These are phyloP conservation scores for Ceratorhiza oryzae-sativae DNA, from an alignment of 1,284 basidiomycete species.

Conservation along the genomic window DNA sequence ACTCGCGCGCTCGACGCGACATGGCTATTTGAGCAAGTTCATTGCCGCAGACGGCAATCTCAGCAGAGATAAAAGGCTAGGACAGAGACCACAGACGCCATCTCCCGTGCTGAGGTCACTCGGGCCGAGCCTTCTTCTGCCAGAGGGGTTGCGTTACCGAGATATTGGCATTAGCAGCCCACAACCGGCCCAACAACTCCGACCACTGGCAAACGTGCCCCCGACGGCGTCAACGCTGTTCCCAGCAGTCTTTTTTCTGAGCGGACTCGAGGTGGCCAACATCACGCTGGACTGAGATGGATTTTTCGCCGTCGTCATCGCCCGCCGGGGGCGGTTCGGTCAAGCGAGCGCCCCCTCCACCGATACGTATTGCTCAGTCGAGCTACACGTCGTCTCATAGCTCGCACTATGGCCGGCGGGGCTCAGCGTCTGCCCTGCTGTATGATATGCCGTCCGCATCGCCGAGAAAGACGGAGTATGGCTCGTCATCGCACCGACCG, in stretches of 20 bases:
- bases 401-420: slow-evolving; percentile 19
- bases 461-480: slow-evolving; percentile 19
- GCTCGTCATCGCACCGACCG: neutral
- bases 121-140: slow-evolving; percentile 13
- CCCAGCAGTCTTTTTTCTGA: neutral
- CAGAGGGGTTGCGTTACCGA: slow-evolving; percentile 23
- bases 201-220: slow-evolving; percentile 1
- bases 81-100: neutral
- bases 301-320: slow-evolving; percentile 1
- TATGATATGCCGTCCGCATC: slow-evolving; percentile 34
- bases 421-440: slow-evolving; percentile 16
- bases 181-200: slow-evolving; percentile 15
- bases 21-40: neutral
- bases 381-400: slow-evolving; percentile 5
- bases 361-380: slow-evolving; percentile 15
- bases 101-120: slow-evolving; percentile 17
- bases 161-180: slow-evolving; percentile 28
- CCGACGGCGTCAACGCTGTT: neutral
- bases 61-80: slow-evolving; percentile 10
- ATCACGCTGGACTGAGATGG: neutral
- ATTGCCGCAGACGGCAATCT: slow-evolving; percentile 9
- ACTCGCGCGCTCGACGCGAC: neutral
- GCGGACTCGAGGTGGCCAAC: neutral
- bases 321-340: neutral
- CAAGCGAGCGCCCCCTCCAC: slow-evolving; percentile 32